phyloP scores from a whole-genome alignment of 768 basidiomycete species.

The Pleurotus djamor region DNA sequence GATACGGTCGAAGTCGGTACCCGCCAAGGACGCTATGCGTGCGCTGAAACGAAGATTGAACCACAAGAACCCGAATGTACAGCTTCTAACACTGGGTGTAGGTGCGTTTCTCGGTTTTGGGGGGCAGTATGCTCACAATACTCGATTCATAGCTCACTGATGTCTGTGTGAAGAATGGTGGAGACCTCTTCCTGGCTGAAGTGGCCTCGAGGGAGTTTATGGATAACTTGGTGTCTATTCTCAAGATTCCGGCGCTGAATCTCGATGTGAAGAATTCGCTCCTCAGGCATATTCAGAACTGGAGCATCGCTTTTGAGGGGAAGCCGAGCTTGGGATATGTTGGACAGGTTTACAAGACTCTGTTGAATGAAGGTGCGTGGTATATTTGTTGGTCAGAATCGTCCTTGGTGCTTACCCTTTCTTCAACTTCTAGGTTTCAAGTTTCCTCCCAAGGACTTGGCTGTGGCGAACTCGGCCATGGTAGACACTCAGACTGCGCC shows the following conservation, averaged over 20 bases:
- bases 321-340: constrained; percentile 74
- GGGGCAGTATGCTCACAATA: background rate
- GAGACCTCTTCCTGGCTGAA: constrained; percentile 85
- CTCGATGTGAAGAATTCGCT: constrained; percentile 82
- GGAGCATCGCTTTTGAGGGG: constrained; percentile 88
- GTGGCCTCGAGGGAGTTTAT: constrained; percentile 89
- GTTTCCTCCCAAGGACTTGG: constrained; percentile 80
- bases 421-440: constrained; percentile 54
- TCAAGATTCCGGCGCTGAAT: constrained; percentile 76
- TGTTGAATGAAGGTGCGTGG: constrained; percentile 69
- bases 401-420: background rate
- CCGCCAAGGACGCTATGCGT: constrained; percentile 85
- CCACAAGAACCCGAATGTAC: constrained; percentile 96
- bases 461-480: constrained; percentile 75
- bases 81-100: constrained; percentile 83
- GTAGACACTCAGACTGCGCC: constrained; percentile 91
- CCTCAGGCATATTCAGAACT: constrained; percentile 83
- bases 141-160: constrained; percentile 67
- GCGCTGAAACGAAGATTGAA: constrained; percentile 83
- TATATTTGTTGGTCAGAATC: background rate
- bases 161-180: constrained; percentile 94
- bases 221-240: constrained; percentile 88
- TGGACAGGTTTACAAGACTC: constrained; percentile 73
- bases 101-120: constrained; percentile 24
- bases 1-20: constrained; percentile 87